Percentiles rank a stretch among this genome's conserved stretches.
Conservation (phyloP, 2,329 filamentous ascomycete genomes). For the Colletotrichum sp. region DNA sequence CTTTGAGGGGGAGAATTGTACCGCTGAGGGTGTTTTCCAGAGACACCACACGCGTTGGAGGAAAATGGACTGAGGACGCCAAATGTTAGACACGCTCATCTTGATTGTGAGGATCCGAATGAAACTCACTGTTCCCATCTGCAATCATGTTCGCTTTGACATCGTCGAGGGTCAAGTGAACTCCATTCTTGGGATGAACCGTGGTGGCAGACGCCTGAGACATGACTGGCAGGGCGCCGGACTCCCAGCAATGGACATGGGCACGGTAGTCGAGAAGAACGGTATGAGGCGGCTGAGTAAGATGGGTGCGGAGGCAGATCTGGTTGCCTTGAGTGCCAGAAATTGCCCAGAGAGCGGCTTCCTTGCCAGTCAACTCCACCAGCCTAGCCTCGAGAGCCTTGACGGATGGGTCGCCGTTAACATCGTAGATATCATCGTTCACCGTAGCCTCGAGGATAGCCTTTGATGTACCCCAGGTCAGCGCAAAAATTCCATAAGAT, state of each 20-base stretch:
- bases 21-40: neutral
- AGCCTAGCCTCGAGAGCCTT: neutral
- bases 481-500: accelerated
- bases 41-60: neutral
- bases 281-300: neutral
- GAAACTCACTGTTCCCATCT: neutral
- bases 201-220: neutral
- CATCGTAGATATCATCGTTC: neutral
- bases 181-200: neutral
- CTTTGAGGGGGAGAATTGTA: neutral
- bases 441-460: neutral
- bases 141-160: neutral
- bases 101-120: accelerated
- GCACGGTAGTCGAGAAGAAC: neutral
- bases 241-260: neutral
- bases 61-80: accelerated
- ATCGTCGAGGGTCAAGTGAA: neutral
- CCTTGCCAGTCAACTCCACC: neutral
- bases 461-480: neutral
- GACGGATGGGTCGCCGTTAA: neutral
- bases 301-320: neutral
- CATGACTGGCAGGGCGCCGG: neutral
- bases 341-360: neutral
- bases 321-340: neutral
- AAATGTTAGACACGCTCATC: accelerated